Evolutionary conservation across 331 rosid genomes (phyloP).

Genomic region (Pyrus hybrid): DNA sequence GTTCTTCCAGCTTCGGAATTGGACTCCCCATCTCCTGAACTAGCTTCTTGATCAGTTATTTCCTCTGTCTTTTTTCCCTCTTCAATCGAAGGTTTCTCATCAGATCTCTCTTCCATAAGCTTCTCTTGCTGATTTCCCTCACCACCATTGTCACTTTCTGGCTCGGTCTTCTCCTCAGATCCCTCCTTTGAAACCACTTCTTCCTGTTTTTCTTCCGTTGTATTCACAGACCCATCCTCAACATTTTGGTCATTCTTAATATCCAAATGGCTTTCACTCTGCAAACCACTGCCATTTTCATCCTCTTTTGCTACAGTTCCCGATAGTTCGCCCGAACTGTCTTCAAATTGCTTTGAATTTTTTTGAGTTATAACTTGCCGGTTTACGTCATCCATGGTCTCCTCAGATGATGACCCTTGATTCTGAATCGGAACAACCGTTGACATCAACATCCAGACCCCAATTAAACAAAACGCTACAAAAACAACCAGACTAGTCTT

Average conservation of each 20-base stretch:
- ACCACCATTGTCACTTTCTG: conserved; percentile 1
- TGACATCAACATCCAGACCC: conserved; percentile 68
- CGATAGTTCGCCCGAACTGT: conserved; percentile 26
- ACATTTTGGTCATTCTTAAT: conserved; percentile 9
- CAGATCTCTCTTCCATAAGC: conserved; percentile 15
- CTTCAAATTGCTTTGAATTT: conserved; percentile 31
- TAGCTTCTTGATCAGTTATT: conserved; percentile 3
- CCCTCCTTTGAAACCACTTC: conserved; percentile 19
- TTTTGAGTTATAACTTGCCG: conserved; percentile 13
- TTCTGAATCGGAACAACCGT: conserved; percentile 46
- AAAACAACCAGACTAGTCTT: conserved; percentile 40
- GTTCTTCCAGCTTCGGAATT: conserved; percentile 12
- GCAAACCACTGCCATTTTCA: conserved; percentile 18
- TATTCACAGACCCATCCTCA: conserved; percentile 17
- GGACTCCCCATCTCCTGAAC: conserved; percentile 17
- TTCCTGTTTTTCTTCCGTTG: conserved; percentile 25
- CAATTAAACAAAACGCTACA: conserved; percentile 64
- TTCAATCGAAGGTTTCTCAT: conserved; percentile 18
- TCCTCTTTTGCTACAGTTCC: conserved; percentile 26
- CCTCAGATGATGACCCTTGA: conserved; percentile 30
- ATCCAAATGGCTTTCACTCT: conserved; percentile 3
- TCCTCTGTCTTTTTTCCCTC: conserved; percentile 7
- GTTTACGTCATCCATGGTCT: conserved; percentile 29
- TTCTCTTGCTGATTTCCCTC: conserved; percentile 15
- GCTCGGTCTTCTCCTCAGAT: conserved; percentile 7